Conservation (phyloP, 2,329 filamentous ascomycete genomes). For the Conoideocrella luteorostrata region DNA sequence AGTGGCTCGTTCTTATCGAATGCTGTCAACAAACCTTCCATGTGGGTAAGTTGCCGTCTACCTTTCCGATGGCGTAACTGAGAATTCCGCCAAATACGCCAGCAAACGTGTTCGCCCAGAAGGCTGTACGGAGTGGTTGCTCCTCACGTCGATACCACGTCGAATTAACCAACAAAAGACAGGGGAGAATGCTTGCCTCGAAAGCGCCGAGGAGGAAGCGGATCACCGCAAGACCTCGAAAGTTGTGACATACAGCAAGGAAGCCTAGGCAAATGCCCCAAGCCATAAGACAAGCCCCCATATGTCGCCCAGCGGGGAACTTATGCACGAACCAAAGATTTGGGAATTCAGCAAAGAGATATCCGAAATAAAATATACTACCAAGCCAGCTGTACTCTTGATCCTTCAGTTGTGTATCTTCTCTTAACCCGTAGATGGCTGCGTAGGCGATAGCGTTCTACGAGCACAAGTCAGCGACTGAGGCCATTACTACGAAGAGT, state of each 20-base stretch:
- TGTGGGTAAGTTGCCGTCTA: conserved; percentile 12
- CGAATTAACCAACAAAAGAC: conserved; percentile 19
- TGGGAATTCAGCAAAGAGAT: conserved; percentile 34
- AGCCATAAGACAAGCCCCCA: no score
- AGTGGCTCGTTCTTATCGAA: no score
- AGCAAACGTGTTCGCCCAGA: conserved; percentile 24
- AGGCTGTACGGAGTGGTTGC: conserved; percentile 20
- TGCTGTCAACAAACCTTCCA: no score
- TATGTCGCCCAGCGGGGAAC: conserved; percentile 8
- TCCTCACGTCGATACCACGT: conserved; percentile 27
- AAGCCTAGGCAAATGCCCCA: conserved; percentile 35
- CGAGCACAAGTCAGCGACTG: no score
- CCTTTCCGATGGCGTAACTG: conserved; percentile 23
- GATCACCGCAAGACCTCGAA: conserved; percentile 19
- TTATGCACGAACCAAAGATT: conserved; percentile 18
- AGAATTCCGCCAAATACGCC: conserved; percentile 20
- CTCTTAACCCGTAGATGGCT: conserved; percentile 39
- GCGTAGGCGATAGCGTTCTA: no score
- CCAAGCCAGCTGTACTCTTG: conserved; percentile 45
- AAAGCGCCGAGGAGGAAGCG: conserved; percentile 25
- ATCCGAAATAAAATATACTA: conserved; percentile 46
- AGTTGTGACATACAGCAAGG: conserved; percentile 30
- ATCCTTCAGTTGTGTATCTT: conserved; percentile 38
- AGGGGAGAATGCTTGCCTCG: conserved; percentile 23
- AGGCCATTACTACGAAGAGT: no score